phyloP scores from a whole-genome alignment of 2,329 filamentous ascomycete genomes.

The Pseudocercospora vitis region DNA sequence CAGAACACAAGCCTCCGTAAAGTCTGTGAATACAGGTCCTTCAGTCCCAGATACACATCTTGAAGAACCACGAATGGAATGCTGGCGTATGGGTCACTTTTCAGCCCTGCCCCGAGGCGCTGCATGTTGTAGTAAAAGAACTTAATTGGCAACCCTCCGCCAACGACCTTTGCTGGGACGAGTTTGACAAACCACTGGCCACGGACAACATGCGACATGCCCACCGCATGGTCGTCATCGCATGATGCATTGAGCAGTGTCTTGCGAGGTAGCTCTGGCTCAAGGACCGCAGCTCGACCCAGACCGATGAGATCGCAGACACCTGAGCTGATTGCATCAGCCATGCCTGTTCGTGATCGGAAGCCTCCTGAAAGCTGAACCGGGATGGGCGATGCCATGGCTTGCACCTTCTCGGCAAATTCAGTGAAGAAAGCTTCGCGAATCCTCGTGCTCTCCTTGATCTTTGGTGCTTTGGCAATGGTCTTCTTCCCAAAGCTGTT shows the following conservation, averaged over 20 bases:
- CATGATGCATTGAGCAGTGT: conserved; percentile 39
- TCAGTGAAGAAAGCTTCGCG: conserved; percentile 70
- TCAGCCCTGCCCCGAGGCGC: conserved; percentile 34
- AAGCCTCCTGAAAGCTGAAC: conserved; percentile 62
- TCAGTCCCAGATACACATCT: conserved; percentile 15
- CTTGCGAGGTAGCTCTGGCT: conserved; percentile 45
- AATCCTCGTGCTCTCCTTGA: conserved; percentile 45
- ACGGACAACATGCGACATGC: conserved; percentile 33
- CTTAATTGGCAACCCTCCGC: conserved; percentile 35
- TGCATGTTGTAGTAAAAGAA: conserved; percentile 42
- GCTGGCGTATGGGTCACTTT: conserved; percentile 35
- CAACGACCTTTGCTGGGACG: conserved; percentile 38
- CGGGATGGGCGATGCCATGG: conserved; percentile 29
- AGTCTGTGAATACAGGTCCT: background rate
- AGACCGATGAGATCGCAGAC: conserved; percentile 54
- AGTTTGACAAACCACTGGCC: conserved; percentile 38
- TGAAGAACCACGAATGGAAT: conserved; percentile 31
- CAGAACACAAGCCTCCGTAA: conserved; percentile 10
- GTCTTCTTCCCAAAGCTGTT: conserved; percentile 29
- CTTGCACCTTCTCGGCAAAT: conserved; percentile 49
- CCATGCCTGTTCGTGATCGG: conserved; percentile 53
- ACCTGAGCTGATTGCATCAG: conserved; percentile 48
- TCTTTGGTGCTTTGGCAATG: conserved; percentile 39
- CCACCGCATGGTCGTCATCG: conserved; percentile 31
- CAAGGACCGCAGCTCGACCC: conserved; percentile 48